Base-by-base conservation (phyloP, 805 yeast genomes). In the Schwanniomyces polymorphus region DNA sequence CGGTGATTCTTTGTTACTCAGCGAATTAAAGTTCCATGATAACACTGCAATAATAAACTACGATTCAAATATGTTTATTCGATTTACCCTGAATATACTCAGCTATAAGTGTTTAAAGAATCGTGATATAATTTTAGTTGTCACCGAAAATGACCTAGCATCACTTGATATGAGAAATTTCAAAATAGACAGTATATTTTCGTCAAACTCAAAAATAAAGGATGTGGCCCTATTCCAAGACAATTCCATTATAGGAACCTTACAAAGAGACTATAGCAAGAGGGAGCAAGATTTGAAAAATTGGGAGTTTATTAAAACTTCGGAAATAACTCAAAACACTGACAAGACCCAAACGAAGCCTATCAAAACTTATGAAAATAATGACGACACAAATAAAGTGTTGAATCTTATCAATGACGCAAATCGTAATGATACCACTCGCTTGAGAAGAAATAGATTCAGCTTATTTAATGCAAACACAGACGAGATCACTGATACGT, bases 401-500 rank as follows among this genome's bases (percentile, higher is more conserved):
- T 47, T 50, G 42, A 39, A 41, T 5, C 42, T 50, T 3, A 52
- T 50, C 45, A 35, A 38, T 11, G 57, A 53, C 27, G 52, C 50
- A 3, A 53, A 49, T 28, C 48, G 44, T 28, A 28, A 11, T 21
- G 55, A 51, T 23, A 34, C 45, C 44, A 48, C 44, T n/a, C 45
- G 51, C 18, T 25, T 38, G 5, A 44, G 40, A 18, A 29, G 50
- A 34, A 47, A 47, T 27, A 23, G 47, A 28, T 48, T 48, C 7
- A 46, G 49, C 29, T 11, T 46, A 18, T n/a, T 42, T 6, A 34
- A 43, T 33, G n/a, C 46, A 11, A 41, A 37, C 44, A 38, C 41
- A 27, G 61, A 60, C 27, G 68, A 63, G 10, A 42, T 63, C 11
- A 64, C 69, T 16, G 70, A 65, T 46, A 65, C 70, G 2, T 65